Evolutionary conservation across 306 rosid genomes (phyloP).

Genomic region (Prinsepia uniflora): DNA sequence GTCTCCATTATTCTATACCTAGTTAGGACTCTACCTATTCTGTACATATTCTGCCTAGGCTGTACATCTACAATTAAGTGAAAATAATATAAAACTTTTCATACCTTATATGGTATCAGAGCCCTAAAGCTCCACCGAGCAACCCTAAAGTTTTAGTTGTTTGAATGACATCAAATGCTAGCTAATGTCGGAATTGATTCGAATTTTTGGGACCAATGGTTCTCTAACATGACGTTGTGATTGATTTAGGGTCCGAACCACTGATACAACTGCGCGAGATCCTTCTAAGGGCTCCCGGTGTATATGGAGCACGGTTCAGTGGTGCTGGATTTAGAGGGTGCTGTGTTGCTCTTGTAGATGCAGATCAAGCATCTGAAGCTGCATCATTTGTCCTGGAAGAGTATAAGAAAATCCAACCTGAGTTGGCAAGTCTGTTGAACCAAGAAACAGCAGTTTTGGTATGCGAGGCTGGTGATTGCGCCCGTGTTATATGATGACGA

Average conservation of each 20-base stretch:
- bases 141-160: background rate
- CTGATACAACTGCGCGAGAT: slow-evolving; percentile 73
- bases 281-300: slow-evolving; percentile 77
- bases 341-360: slow-evolving; percentile 81
- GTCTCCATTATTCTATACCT: no score
- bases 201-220: background rate
- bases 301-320: slow-evolving; percentile 84
- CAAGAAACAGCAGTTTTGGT: slow-evolving; percentile 46
- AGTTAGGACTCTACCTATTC: no score
- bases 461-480: slow-evolving; percentile 71
- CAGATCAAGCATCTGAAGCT: slow-evolving; percentile 59
- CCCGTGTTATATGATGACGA: slow-evolving; percentile 49
- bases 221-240: slow-evolving; percentile 14
- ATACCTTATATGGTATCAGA: no score
- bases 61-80: no score
- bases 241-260: slow-evolving; percentile 62
- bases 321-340: slow-evolving; percentile 99
- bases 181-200: background rate
- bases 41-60: no score
- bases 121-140: no score
- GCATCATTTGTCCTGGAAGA: slow-evolving; percentile 63
- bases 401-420: slow-evolving; percentile 59
- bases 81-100: no score
- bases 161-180: background rate
- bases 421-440: slow-evolving; percentile 42